Conservation (phyloP, 1,139 yeast species). For the Protomyces inundatus region DNA sequence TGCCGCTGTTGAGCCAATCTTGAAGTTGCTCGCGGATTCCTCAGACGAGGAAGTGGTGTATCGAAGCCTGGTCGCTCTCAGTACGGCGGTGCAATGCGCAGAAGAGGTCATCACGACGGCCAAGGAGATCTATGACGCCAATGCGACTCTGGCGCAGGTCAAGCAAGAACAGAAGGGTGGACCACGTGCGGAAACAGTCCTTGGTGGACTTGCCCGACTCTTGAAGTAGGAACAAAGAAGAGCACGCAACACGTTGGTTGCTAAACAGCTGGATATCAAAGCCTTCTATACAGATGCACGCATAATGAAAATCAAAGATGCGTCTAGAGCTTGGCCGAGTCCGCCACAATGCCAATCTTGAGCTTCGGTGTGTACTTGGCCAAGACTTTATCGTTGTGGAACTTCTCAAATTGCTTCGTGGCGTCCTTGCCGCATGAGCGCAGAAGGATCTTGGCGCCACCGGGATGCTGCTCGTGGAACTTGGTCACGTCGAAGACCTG, state of each 20-base stretch:
- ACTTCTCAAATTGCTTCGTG: slow-evolving; percentile 60
- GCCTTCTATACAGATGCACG: neutral
- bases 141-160: neutral
- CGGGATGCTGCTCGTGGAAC: slow-evolving; percentile 89
- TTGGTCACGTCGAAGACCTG: slow-evolving; percentile 78
- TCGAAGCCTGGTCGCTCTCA: slow-evolving; percentile 52
- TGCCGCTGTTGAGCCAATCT: slow-evolving; percentile 13
- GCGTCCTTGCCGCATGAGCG: slow-evolving; percentile 89
- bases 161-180: neutral
- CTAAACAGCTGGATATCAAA: no score
- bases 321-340: neutral
- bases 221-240: neutral
- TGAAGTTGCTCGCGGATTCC: slow-evolving; percentile 12
- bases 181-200: neutral
- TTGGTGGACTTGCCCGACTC: neutral
- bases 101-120: slow-evolving; percentile 24
- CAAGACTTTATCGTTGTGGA: slow-evolving; percentile 44
- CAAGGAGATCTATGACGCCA: slow-evolving; percentile 21
- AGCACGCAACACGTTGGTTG: neutral
- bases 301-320: neutral
- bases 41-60: slow-evolving; percentile 53
- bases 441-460: slow-evolving; percentile 70
- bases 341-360: slow-evolving; percentile 37
- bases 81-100: slow-evolving; percentile 39
- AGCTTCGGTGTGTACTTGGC: slow-evolving; percentile 40